Evolutionary conservation across 805 yeast species (phyloP).

Genomic region (Candida boidinii): DNA sequence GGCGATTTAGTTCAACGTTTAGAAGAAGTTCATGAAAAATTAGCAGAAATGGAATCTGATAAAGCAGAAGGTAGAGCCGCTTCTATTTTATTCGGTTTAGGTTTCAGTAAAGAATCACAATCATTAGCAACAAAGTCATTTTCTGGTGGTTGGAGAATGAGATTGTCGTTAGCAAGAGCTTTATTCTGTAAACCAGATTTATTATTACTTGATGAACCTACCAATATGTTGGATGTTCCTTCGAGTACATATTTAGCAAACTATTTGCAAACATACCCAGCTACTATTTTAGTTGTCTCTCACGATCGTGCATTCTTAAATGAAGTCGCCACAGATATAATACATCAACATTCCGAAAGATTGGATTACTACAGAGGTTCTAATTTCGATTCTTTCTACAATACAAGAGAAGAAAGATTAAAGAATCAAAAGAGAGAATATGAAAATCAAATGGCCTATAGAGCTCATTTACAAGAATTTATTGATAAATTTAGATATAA

Average conservation of each 20-base stretch:
- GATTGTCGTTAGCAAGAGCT: conserved; percentile 96
- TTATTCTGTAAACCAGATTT: conserved; percentile 95
- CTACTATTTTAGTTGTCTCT: conserved; percentile 92
- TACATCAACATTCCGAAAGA: conserved; percentile 95
- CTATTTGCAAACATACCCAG: conserved; percentile 81
- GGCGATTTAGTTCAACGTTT: conserved; percentile 76
- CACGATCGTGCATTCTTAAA: conserved; percentile 96
- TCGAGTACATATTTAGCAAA: conserved; percentile 90
- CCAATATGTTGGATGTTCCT: conserved; percentile 99
- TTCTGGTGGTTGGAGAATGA: conserved; percentile 99
- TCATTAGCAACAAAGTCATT: conserved; percentile 76
- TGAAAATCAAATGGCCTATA: conserved; percentile 93
- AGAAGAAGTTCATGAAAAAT: conserved; percentile 71
- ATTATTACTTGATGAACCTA: conserved; percentile 92
- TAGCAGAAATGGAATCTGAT: conserved; percentile 91
- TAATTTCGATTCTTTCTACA: conserved; percentile 86
- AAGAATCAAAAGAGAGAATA: conserved; percentile 92
- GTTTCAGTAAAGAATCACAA: conserved; percentile 87
- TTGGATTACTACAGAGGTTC: conserved; percentile 93
- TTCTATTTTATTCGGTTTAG: conserved; percentile 83
- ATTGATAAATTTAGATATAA: conserved; percentile 95
- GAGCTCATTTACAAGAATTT: conserved; percentile 88
- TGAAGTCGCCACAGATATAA: conserved; percentile 97
- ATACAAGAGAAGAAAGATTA: conserved; percentile 90
- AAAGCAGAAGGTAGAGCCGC: conserved; percentile 98